Conservation (phyloP, 192 early-diverging fungal species). For the Umbelopsis sp. region DNA sequence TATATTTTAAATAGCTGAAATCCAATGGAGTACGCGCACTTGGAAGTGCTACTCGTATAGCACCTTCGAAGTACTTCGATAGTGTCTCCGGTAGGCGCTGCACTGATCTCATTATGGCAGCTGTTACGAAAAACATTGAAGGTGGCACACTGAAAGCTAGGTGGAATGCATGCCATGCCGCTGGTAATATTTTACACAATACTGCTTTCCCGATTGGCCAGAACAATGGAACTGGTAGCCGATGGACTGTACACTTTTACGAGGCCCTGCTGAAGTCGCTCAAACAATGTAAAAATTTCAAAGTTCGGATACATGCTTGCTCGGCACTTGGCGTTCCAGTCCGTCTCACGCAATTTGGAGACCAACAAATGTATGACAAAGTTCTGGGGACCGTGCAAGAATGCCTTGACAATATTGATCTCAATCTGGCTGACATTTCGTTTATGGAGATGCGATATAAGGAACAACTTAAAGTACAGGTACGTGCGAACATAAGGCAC, state of each 20-base stretch:
- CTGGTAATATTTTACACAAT: conserved; percentile 62
- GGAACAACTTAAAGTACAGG: conserved; percentile 31
- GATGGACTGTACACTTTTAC: conserved; percentile 57
- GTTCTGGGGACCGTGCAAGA: conserved; percentile 37
- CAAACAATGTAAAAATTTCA: conserved; percentile 69
- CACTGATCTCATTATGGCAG: conserved; percentile 48
- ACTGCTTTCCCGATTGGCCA: conserved; percentile 58
- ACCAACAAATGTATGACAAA: conserved; percentile 36
- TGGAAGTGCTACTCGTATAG: conserved; percentile 63
- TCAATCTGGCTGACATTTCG: conserved; percentile 12
- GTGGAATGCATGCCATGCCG: conserved; percentile 81
- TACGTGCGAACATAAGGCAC: neutral
- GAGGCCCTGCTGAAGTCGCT: conserved; percentile 55
- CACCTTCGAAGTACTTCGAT: conserved; percentile 48
- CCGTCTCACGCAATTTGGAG: conserved; percentile 44
- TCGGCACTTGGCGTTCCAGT: conserved; percentile 49
- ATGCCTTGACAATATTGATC: conserved; percentile 33
- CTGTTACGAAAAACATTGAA: conserved; percentile 63
- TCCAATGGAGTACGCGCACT: conserved; percentile 76
- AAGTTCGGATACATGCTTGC: conserved; percentile 76
- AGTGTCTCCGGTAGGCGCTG: conserved; percentile 45
- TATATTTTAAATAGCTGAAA: conserved; percentile 47
- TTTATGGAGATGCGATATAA: conserved; percentile 34
- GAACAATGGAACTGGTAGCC: conserved; percentile 36
- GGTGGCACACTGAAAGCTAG: conserved; percentile 67